Evolutionary conservation across 2,329 filamentous ascomycete genomes (phyloP), one percentile per base, ranked within the genome.

Genomic region (Trichoderma sp.): DNA sequence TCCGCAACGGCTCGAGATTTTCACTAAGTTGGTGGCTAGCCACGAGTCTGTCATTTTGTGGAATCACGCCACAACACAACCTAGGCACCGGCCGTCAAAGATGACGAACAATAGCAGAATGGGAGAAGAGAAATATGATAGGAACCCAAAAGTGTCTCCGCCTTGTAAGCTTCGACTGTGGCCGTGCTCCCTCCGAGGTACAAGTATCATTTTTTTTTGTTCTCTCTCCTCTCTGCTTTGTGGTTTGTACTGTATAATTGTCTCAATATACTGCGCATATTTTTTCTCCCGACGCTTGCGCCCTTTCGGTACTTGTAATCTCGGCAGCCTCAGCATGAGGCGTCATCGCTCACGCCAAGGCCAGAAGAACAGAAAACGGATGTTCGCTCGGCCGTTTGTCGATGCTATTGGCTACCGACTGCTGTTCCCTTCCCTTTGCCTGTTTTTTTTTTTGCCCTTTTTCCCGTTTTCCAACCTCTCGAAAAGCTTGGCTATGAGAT

Each of bases 261-360:
- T 5, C 19, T 45, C 22, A 32, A 17, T 10, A 8, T 25, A 35
- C 6, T 35, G 29, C 27, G 29, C n/a, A n/a, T n/a, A n/a, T n/a
- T 61, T 12, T n/a, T 54, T 32, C 48, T 37, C 32, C 19, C 13
- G 42, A 50, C 58, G 58, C 58, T 52, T 52, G 22, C 29, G 22
- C 42, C 27, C 45, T 52, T 61, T 61, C 58, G 58, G 58, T 42
- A 61, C 42, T 61, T 61, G 58, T 13, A 50, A 61, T 19, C 17
- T 61, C 58, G 13, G 34, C 0, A 29, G 19, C 8, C 50, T n/a
- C 50, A 42, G 6, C 37, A 13, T 6, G 17, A 27, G 34, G 54
- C 19, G 32, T 17, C 9, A 25, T 37, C 50, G 7, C 19, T 37
- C 32, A 57, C n/a, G 19, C 29, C 53, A 57, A 15, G 19, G 25